Evolutionary conservation across 768 basidiomycete species (phyloP).

Genomic region (Boletus tylopilopsis): DNA sequence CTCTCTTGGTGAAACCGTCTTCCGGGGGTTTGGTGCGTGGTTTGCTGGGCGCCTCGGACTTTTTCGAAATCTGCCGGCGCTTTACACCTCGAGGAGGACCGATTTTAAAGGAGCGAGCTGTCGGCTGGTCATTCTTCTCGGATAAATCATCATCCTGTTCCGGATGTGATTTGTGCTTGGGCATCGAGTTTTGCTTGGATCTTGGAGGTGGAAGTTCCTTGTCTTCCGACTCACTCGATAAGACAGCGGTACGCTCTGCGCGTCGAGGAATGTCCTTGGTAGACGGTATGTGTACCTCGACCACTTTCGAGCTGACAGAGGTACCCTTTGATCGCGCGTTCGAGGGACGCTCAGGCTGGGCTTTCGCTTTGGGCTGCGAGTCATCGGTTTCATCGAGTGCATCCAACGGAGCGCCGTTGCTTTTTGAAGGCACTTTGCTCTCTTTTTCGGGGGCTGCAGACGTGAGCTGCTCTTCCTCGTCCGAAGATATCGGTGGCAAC

Average conservation of each 20-base stretch:
- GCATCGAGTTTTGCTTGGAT: background rate
- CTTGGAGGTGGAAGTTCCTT: constrained; percentile 1
- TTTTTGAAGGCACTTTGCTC: background rate
- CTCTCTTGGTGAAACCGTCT: background rate
- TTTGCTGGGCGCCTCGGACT: background rate
- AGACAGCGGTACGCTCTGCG: background rate
- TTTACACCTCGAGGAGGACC: constrained; percentile 27
- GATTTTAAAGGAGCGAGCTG: constrained; percentile 9
- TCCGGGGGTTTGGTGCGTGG: background rate
- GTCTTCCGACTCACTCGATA: background rate
- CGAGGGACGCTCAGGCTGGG: background rate
- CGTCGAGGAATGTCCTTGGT: background rate
- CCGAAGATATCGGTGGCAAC: constrained; percentile 11
- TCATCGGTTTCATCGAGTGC: constrained; percentile 1
- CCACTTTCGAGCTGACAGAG: background rate
- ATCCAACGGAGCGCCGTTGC: background rate
- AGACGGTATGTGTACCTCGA: background rate
- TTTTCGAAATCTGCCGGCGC: constrained; percentile 1
- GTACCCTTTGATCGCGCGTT: background rate
- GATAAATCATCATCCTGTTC: background rate
- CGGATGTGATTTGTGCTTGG: background rate
- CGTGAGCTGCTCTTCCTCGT: background rate
- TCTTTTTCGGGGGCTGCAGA: background rate
- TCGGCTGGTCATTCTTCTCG: constrained; percentile 2
- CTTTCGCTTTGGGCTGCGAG: constrained; percentile 3